Evolutionary conservation across 371 early-diverging fungal genomes (phyloP).

Genomic region (Dichotomocladium elegans): DNA sequence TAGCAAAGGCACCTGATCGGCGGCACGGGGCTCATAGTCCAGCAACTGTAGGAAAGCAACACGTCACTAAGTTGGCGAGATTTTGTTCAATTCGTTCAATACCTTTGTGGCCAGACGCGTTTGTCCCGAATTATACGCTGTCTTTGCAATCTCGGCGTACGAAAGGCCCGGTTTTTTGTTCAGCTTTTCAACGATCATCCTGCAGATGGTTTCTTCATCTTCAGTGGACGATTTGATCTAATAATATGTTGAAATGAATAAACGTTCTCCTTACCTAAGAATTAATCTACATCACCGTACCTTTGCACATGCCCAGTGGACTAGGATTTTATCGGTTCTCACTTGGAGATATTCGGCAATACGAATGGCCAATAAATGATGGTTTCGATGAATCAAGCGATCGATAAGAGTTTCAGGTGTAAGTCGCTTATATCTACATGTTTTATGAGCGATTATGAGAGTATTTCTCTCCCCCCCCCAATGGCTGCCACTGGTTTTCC

Average conservation of each 20-base stretch:
- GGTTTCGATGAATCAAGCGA: constrained; percentile 78
- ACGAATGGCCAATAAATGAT: constrained; percentile 81
- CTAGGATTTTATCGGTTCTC: constrained; percentile 76
- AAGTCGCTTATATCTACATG: constrained; percentile 65
- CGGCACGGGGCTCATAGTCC: constrained; percentile 91
- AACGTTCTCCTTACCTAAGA: background rate
- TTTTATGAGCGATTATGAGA: background rate
- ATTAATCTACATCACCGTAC: constrained; percentile 20
- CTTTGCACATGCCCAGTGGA: constrained; percentile 96
- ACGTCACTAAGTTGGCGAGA: background rate
- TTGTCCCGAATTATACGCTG: constrained; percentile 84
- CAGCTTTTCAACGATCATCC: constrained; percentile 77
- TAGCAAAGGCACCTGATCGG: constrained; percentile 91
- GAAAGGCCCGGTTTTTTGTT: constrained; percentile 70
- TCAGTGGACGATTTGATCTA: constrained; percentile 79
- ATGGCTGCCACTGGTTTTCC: too few relatives aligned
- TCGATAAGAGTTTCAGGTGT: constrained; percentile 78
- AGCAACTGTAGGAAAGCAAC: constrained; percentile 50
- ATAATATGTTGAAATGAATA: background rate
- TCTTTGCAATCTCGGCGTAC: constrained; percentile 90
- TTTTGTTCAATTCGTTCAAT: background rate
- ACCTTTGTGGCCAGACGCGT: constrained; percentile 85
- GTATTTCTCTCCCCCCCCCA: background rate
- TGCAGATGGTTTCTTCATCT: constrained; percentile 82
- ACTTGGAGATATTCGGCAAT: constrained; percentile 82